phyloP scores from a whole-genome alignment of 2,329 filamentous ascomycete genomes.

The Microdochium nivale region DNA sequence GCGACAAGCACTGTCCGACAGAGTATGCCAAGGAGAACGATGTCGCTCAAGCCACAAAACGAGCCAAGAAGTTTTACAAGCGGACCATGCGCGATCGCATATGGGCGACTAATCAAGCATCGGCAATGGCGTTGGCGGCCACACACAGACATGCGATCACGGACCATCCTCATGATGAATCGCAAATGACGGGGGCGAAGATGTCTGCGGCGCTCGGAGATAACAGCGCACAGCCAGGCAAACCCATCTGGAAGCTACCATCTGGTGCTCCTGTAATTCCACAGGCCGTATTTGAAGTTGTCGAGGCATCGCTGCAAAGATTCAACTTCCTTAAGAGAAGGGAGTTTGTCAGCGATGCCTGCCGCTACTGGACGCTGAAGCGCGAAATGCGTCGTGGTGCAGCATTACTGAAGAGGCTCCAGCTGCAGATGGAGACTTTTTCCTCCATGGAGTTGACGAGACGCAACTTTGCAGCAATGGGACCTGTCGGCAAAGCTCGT shows the following conservation, averaged over 20 bases:
- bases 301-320: constrained; percentile 73
- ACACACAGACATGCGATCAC: constrained; percentile 54
- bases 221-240: constrained; percentile 61
- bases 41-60: constrained; percentile 69
- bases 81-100: constrained; percentile 79
- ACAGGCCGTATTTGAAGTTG: constrained; percentile 74
- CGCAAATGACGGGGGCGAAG: constrained; percentile 76
- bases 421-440: constrained; percentile 92
- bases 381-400: constrained; percentile 86
- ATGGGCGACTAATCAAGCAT: constrained; percentile 85
- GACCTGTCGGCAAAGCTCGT: constrained; percentile 68
- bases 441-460: constrained; percentile 95
- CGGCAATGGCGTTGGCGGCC: constrained; percentile 73
- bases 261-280: constrained; percentile 94
- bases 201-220: constrained; percentile 67
- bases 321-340: constrained; percentile 79
- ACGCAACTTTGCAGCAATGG: constrained; percentile 93
- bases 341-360: constrained; percentile 86
- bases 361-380: constrained; percentile 97
- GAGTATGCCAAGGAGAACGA: constrained; percentile 85
- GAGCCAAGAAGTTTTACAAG: constrained; percentile 84
- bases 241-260: constrained; percentile 80
- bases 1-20: constrained; percentile 84
- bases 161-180: constrained; percentile 70
- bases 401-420: constrained; percentile 82